Conservation (phyloP, 2,329 filamentous ascomycete species). For the Penicillium capsulatum region DNA sequence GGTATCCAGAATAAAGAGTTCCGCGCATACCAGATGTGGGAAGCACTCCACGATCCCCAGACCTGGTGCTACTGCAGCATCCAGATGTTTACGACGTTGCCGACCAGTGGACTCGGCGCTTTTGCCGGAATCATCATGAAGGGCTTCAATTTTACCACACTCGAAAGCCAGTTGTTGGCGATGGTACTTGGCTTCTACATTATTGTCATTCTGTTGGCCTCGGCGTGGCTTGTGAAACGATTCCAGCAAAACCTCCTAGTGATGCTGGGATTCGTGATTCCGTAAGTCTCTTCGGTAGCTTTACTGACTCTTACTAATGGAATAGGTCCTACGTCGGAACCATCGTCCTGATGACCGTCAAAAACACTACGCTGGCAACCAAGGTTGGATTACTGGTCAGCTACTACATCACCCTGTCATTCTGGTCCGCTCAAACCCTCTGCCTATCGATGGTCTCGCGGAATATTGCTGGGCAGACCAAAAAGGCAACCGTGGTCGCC, state of each 20-base stretch:
- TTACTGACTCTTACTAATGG: neutral
- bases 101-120: slow-evolving; percentile 66
- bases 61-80: slow-evolving; percentile 49
- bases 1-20: slow-evolving; percentile 57
- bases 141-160: slow-evolving; percentile 59
- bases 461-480: slow-evolving; percentile 69
- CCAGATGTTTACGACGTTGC: slow-evolving; percentile 67
- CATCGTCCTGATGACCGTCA: slow-evolving; percentile 64
- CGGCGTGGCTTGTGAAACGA: slow-evolving; percentile 64
- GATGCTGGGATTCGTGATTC: slow-evolving; percentile 63
- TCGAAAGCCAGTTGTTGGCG: slow-evolving; percentile 68
- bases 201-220: slow-evolving; percentile 63
- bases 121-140: slow-evolving; percentile 73
- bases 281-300: slow-evolving; percentile 44
- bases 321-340: slow-evolving; percentile 10
- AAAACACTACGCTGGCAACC: slow-evolving; percentile 54
- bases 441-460: slow-evolving; percentile 63
- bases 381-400: slow-evolving; percentile 65
- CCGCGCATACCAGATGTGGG: slow-evolving; percentile 51
- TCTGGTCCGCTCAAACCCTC: slow-evolving; percentile 70
- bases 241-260: slow-evolving; percentile 64
- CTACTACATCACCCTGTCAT: slow-evolving; percentile 73
- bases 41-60: slow-evolving; percentile 62
- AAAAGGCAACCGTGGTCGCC: slow-evolving; percentile 65
- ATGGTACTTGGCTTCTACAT: slow-evolving; percentile 72